Evolutionary conservation across 2,329 filamentous ascomycete species (phyloP), one percentile per base, ranked within the genome.

Genomic region (Neoscytalidium dimidiatum): DNA sequence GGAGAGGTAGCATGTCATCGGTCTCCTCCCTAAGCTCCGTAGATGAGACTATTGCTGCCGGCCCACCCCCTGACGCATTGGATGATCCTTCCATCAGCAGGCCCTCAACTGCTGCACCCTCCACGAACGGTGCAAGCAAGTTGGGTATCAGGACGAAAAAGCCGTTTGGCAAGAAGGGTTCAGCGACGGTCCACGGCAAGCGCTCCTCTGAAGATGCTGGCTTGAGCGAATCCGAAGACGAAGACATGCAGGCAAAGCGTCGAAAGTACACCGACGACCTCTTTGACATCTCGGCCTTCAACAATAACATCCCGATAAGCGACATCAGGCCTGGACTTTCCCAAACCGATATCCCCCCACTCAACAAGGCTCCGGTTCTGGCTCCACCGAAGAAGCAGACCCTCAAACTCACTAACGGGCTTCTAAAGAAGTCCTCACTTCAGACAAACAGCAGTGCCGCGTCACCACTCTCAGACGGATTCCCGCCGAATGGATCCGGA

Each of bases 321-420:
- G 41, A 28, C 33, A 53, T 65, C 23, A 52, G 63, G 43, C 49
- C 13, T 19, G 38, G 33, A n/a, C 62, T 51, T 19, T 26, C 52
- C 17, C 17, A n/a, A 29, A 33, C 48, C 19, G 35, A 44, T 8
- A 56, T 53, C 19, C 61, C 61, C n/a, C 14, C 28, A 7, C 19
- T 44, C 61, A 56, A 46, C 48, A 31, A 44, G 19, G 13, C 52
- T 26, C 51, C 62, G 14, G 43, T 64, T 3, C 51, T 57, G 28
- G 35, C 51, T 26, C 62, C 62, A 11, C 61, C 48, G 21, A 64
- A 51, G 52, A 58, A 48, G 17, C 62, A 64, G 43, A 64, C 44
- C 17, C 52, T 64, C 13, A 64, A 58, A 52, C 52, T 64, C 52
- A 64, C 62, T 26, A 64, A 64, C 43, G 62, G 62, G 8, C 29